Evolutionary conservation across 2,329 filamentous ascomycete species (phyloP), one percentile per base, ranked within the genome.

Genomic region (Calonectria pauciramosa): DNA sequence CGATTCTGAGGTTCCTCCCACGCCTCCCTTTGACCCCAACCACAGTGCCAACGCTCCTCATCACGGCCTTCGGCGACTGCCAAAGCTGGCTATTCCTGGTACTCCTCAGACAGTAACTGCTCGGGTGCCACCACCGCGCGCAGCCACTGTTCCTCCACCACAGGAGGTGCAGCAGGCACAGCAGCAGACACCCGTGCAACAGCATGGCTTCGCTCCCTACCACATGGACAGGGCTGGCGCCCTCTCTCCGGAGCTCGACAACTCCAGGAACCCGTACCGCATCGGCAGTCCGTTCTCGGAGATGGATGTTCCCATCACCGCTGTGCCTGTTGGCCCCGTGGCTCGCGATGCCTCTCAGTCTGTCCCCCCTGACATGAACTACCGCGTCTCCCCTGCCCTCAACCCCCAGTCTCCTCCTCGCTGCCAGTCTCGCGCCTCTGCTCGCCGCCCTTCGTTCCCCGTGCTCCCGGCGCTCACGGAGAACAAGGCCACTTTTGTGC

Each of bases 291-390:
- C 96, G 20, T 94, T 96, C 83, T 98, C 96, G 2, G 96, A 98
- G 82, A 93, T 96, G 89, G 96, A 98, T 83, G 92, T 96, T 16
- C 96, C 96, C 0, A 86, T 97, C 73, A 97, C 95, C 0, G 90
- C 93, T 3, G 88, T 96, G 54, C 91, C 92, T 1, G 80, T 92
- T 20, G 94, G 93, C 0, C 94, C 94, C 9, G 89, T 98, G 38
- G 90, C 93, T 56, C 94, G 96, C 66, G 94, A 97, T 81, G 88
- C 90, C 60, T 98, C 95, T 32, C 95, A 98, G 84, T 98, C 96
- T 7, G 96, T 98, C 0, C 96, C 96, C 54, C 96, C 96, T 9
- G 93, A 98, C 86, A 98, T 98, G 96, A 93, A 92, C 83, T 98
- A 94, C 87, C 91, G 92, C 38, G 84, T 87, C 52, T 81, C 84